Conservation (phyloP, 2,329 filamentous ascomycete genomes). For the Lachnellula suecica region DNA sequence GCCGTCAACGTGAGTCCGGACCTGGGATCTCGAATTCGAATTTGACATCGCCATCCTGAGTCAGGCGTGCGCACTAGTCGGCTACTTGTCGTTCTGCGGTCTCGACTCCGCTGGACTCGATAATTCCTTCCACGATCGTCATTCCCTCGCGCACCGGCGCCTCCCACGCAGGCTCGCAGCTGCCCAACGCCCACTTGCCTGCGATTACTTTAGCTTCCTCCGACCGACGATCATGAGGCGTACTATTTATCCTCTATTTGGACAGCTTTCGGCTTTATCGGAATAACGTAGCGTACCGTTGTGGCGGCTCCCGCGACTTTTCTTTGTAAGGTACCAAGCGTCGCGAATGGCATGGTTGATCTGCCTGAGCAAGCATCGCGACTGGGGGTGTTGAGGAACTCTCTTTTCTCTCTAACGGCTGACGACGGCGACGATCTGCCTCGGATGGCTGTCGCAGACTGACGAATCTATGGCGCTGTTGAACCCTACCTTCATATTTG, state of each 20-base stretch:
- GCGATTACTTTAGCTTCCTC: background rate
- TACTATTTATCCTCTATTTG: background rate
- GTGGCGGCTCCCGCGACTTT: background rate
- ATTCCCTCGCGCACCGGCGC: no score
- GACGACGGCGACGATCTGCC: conserved; percentile 1
- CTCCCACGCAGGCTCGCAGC: no score
- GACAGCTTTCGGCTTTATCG: background rate
- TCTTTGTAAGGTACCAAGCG: background rate
- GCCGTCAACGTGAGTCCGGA: no score
- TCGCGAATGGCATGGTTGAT: conserved; percentile 18
- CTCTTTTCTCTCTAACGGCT: background rate
- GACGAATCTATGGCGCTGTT: conserved; percentile 54
- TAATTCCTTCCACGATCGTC: background rate
- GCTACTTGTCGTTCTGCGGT: background rate
- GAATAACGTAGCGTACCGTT: background rate
- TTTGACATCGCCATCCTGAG: background rate
- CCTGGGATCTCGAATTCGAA: background rate
- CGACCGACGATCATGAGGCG: background rate
- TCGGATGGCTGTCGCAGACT: conserved; percentile 23
- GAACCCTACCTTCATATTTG: conserved; percentile 80
- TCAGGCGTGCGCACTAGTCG: background rate
- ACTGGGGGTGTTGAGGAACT: conserved; percentile 3
- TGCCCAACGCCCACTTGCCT: background rate
- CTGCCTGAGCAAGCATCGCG: conserved; percentile 3
- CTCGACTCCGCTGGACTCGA: background rate